These are phyloP conservation scores for Barnettozyma hawaiiensis DNA, from an alignment of 1,139 yeast species.

Conservation along the genomic window DNA sequence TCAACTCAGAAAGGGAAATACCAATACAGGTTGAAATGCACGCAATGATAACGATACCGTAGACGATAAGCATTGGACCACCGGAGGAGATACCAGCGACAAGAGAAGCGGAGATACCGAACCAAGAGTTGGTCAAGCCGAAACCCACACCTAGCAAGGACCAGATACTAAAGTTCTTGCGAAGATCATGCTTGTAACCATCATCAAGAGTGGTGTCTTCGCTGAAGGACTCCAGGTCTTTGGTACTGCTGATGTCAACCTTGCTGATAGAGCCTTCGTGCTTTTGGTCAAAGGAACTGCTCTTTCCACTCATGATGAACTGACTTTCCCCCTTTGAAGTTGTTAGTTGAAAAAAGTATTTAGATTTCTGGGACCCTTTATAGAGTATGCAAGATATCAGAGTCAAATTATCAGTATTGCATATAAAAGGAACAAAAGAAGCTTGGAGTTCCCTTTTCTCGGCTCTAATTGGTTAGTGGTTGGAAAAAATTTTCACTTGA, in stretches of 20 bases:
- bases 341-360: too few species aligned
- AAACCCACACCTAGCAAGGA: constrained; percentile 60
- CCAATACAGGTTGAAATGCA: constrained; percentile 46
- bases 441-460: not conserved
- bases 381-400: not conserved
- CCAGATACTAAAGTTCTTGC: constrained; percentile 35
- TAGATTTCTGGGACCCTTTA: not conserved
- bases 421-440: too few species aligned
- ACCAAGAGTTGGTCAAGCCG: constrained; percentile 67
- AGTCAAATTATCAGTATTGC: not conserved
- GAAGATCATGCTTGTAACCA: constrained; percentile 29
- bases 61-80: constrained; percentile 62
- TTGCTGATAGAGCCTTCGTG: not conserved
- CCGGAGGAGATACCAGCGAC: constrained; percentile 60
- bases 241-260: not conserved
- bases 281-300: not conserved
- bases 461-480: not conserved
- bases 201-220: constrained; percentile 8
- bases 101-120: constrained; percentile 60
- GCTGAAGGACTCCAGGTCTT: constrained; percentile 4
- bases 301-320: not conserved
- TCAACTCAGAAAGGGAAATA: constrained; percentile 46
- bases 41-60: constrained; percentile 62
- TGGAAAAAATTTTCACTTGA: not conserved
- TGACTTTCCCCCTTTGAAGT: too few species aligned